A percentile compares a stretch with the other conserved stretches of the same genome.
Evolutionary conservation across 75 land plant genomes (phyloP).

Genomic region (Pinus albicaulis): DNA sequence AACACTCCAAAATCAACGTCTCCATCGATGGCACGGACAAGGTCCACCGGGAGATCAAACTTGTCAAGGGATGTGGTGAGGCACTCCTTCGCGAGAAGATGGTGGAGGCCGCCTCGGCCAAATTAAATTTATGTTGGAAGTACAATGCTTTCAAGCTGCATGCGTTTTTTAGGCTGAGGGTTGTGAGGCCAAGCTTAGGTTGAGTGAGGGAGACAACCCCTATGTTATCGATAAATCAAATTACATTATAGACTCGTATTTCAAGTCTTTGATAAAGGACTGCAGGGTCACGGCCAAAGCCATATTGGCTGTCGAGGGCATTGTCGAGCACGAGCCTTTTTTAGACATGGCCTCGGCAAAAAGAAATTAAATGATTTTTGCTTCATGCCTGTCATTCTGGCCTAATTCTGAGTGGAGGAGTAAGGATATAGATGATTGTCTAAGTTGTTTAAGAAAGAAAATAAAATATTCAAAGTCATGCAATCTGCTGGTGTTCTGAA

Average conservation of each 20-base stretch:
- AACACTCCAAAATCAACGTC: conserved; percentile 36
- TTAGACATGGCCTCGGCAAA: conserved; percentile 92
- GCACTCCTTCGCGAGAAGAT: conserved; percentile 23
- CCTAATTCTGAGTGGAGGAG: too few relatives aligned
- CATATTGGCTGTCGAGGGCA: conserved; percentile 79
- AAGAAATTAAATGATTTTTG: too few relatives aligned
- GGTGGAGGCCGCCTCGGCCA: conserved; percentile 24
- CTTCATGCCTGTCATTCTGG: too few relatives aligned
- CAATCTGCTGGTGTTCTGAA: too few relatives aligned
- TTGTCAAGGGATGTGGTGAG: conserved; percentile 35
- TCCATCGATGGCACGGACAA: conserved; percentile 45
- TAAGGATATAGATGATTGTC: too few relatives aligned
- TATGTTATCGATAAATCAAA: conserved; percentile 20
- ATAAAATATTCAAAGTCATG: too few relatives aligned
- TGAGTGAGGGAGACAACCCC: conserved; percentile 25
- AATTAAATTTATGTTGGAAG: conserved; percentile 26
- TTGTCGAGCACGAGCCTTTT: conserved; percentile 92
- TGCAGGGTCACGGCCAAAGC: conserved; percentile 62
- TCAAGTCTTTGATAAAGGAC: conserved; percentile 34
- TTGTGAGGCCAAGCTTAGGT: conserved; percentile 19
- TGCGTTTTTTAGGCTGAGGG: conserved; percentile 13
- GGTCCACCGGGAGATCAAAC: conserved; percentile 27
- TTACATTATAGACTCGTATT: conserved; percentile 19
- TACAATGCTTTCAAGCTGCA: conserved; percentile 13
- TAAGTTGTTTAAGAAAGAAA: too few relatives aligned